Base-by-base conservation (phyloP, 768 basidiomycete species). In the Scleroderma bovista region DNA sequence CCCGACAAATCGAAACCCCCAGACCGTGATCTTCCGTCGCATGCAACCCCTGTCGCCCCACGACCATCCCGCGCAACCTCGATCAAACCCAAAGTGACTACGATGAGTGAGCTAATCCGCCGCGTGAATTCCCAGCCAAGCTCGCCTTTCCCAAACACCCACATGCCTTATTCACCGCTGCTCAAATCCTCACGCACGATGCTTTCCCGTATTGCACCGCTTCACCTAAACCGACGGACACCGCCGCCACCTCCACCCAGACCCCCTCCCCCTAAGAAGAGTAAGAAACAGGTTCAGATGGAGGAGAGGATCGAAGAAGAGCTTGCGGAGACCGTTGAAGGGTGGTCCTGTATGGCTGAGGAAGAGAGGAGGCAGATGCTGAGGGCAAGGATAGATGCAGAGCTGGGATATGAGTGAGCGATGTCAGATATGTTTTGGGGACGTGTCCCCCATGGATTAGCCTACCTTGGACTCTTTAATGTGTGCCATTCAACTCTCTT, bases 261-360 rank as follows among this genome's bases (percentile, higher is more conserved):
- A 4, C 81, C 81, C 0, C 85, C 86, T 5, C 81, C 83, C 40
- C 79, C 75, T 54, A 86, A 82, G 69, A 90, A 90, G 72, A 83
- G 80, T 46, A 88, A 88, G 73, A 90, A 89, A 63, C 80, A 87
- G 66, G 66, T 86, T 20, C 78, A 82, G 59, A 67, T 78, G 59
- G 88, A 90, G 66, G 88, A 90, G 63, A 77, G 75, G 58, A 88
- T 88, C 77, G 87, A 89, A 61, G 80, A 86, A 63, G 87, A 91
- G 67, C 66, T 90, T 50, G 72, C 84, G 22, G 88, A 90, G 54
- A 80, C 73, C 38, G 70, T 86, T 3, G 86, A 86, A 11, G 88
- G 86, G 16, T 79, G 85, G 69, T 74, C 75, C 31, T 62, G 66
- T 31, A 61, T 68, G 46, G 56, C 58, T 11, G 68, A 68, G 42